A percentile compares a stretch with the other conserved stretches of the same genome.
Evolutionary conservation across 768 basidiomycete genomes (phyloP).

Genomic region (Kwoniella dejecticola): DNA sequence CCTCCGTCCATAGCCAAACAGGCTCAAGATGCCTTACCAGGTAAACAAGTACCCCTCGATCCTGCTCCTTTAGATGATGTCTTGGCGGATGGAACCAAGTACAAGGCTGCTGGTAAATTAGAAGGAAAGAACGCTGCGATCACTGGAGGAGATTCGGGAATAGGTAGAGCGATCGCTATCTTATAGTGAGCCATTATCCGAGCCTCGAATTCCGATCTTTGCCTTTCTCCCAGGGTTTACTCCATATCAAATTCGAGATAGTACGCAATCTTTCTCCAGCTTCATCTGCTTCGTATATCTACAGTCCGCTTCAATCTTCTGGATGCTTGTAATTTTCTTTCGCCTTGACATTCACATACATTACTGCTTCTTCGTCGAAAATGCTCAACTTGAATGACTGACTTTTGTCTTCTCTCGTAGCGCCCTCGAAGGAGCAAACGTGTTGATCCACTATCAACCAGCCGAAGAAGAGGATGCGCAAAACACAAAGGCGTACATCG

Average conservation of each 20-base stretch:
- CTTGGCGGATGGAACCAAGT: slow-evolving; percentile 59
- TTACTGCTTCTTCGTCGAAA: too few species aligned
- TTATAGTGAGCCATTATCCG: slow-evolving; percentile 45
- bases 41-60: slow-evolving; percentile 42
- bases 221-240: too few species aligned
- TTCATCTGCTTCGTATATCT: too few species aligned
- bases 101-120: slow-evolving; percentile 60
- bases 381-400: not conserved
- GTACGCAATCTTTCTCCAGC: too few species aligned
- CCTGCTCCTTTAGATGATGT: slow-evolving; percentile 57
- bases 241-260: too few species aligned
- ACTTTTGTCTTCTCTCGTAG: slow-evolving; percentile 10
- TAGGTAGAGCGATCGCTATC: slow-evolving; percentile 58
- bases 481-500: slow-evolving; percentile 56
- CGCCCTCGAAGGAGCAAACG: slow-evolving; percentile 50
- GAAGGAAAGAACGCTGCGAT: slow-evolving; percentile 60
- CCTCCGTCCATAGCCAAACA: slow-evolving; percentile 49
- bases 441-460: slow-evolving; percentile 39
- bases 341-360: too few species aligned
- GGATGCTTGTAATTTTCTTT: too few species aligned
- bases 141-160: slow-evolving; percentile 62
- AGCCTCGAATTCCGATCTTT: too few species aligned
- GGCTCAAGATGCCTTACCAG: slow-evolving; percentile 50
- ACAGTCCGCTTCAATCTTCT: not conserved
- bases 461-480: slow-evolving; percentile 59